Evolutionary conservation across 2,329 filamentous ascomycete species (phyloP), one percentile per base, ranked within the genome.

Genomic region (Beauveria varroae): DNA sequence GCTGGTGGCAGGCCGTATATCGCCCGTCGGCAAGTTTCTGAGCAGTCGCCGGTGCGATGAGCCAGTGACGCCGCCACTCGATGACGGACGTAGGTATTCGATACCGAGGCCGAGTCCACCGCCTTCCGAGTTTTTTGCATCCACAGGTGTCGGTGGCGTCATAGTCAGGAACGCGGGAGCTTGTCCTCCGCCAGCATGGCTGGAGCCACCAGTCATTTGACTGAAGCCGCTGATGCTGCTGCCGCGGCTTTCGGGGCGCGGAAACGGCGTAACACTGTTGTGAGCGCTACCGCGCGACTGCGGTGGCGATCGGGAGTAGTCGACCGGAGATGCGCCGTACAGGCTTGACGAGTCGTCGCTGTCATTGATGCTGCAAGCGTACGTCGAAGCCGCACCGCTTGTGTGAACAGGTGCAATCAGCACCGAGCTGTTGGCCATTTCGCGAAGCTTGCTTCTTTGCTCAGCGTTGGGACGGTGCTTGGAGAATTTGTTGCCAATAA

Each of bases 401-500:
- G 76, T 75, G 66, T 46, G 51, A 30, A 78, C 75, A 9, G 76
- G 80, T 3, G 81, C 75, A 28, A 79, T 81, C 64, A 93, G 79
- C 22, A 88, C 86, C 41, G 86, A 88, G 68, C 85, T 90, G 62
- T 85, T 93, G n/a, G 90, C 91, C 62, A 96, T 79, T 72, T 97
- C 92, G 47, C 93, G 86, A 40, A 96, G 81, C 64, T 89, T 87
- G 69, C 81, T 89, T 69, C 91, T 87, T 71, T 95, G 90, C 62
- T 90, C 87, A 57, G 86, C 90, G 65, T 80, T 90, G 1, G 93
- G 93, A 4, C 92, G 86, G 71, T 96, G 91, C 70, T 91, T 90
- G 57, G 88, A 91, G 75, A 99, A 90, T 72, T 99, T 99, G 81
- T 99, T 99, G 60, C 93, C 91, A 55, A 99, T 91, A 67, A 99